phyloP scores from a whole-genome alignment of 2,329 filamentous ascomycete species.

The Paecilomyces dactylethromorphus region DNA sequence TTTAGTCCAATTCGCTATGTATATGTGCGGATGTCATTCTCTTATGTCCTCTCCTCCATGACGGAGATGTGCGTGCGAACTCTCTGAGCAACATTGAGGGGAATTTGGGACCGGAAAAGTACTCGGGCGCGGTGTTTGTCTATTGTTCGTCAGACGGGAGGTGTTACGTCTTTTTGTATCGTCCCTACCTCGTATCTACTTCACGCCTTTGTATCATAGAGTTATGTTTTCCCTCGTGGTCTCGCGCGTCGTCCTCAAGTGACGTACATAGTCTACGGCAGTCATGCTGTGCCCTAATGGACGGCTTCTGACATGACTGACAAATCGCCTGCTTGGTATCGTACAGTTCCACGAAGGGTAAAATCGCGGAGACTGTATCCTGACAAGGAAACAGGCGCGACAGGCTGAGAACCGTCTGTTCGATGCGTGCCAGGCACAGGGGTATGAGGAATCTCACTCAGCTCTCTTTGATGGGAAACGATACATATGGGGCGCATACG shows the following conservation, averaged over 20 bases:
- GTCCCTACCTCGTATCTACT: conserved; percentile 14
- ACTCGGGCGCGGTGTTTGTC: conserved; percentile 4
- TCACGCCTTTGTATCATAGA: conserved; percentile 23
- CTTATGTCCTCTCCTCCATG: conserved; percentile 5
- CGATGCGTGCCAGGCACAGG: neutral
- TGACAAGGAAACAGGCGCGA: neutral
- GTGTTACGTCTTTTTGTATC: conserved; percentile 7
- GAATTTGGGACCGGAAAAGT: conserved; percentile 7
- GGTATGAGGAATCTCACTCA: neutral
- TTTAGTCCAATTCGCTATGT: conserved; percentile 1
- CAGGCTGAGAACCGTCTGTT: too few relatives aligned
- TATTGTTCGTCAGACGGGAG: conserved; percentile 7
- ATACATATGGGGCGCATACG: neutral
- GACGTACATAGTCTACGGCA: neutral
- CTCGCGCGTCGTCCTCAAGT: neutral
- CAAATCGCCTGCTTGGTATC: neutral
- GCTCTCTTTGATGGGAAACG: neutral
- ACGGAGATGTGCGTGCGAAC: conserved; percentile 4
- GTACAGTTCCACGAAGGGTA: neutral
- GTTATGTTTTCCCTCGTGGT: conserved; percentile 18
- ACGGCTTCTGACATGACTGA: neutral
- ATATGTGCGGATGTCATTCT: conserved; percentile 1
- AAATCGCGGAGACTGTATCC: neutral
- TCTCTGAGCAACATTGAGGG: neutral
- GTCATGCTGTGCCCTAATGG: neutral